These are phyloP conservation scores for Psidium guajava DNA, from an alignment of 345 rosid species.

Conservation along the genomic window DNA sequence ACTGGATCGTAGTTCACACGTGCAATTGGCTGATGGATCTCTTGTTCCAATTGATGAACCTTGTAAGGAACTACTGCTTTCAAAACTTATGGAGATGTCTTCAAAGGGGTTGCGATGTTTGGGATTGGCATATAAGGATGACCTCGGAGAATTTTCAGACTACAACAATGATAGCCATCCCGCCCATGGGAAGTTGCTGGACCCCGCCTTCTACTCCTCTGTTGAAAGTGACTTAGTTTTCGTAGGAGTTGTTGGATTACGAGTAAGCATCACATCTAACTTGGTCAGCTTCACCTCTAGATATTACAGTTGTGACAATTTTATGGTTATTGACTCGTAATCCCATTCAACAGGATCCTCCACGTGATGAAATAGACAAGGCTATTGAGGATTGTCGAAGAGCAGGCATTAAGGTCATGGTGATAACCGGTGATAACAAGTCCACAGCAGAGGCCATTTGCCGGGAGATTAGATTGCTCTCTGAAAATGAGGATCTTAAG, in stretches of 20 bases:
- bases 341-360: conserved; percentile 57
- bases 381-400: conserved; percentile 74
- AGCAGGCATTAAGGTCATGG: conserved; percentile 86
- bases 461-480: conserved; percentile 52
- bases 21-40: conserved; percentile 88
- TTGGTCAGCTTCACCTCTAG: neutral
- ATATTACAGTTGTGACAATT: neutral
- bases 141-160: conserved; percentile 69
- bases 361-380: conserved; percentile 68
- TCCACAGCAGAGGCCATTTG: conserved; percentile 94
- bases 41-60: conserved; percentile 58
- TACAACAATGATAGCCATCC: conserved; percentile 64
- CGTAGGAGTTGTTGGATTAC: conserved; percentile 76
- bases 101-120: conserved; percentile 82
- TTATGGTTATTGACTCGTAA: neutral
- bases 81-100: conserved; percentile 61
- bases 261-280: conserved; percentile 30
- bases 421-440: conserved; percentile 95
- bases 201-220: conserved; percentile 55
- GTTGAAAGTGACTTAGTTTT: conserved; percentile 66
- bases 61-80: conserved; percentile 52
- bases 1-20: conserved; percentile 61
- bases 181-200: conserved; percentile 79
- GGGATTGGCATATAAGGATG: conserved; percentile 80
- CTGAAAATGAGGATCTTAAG: conserved; percentile 44